phyloP scores from a whole-genome alignment of 148 eudicot genomes.

The Rhododendron simsii region DNA sequence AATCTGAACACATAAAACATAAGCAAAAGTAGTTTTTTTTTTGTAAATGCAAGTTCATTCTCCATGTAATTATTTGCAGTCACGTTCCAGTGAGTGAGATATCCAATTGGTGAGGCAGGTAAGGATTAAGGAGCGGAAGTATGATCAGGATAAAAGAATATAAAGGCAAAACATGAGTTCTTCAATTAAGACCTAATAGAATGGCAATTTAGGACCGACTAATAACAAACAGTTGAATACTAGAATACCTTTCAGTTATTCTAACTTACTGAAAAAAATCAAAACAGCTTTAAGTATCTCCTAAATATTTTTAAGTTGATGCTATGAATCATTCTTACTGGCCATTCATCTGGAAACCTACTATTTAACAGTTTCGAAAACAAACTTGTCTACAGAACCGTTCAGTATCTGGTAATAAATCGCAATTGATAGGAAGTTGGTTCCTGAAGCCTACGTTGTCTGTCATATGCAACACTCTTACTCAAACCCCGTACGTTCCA shows the following conservation, averaged over 20 bases:
- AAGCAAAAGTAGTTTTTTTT: slow-evolving; percentile 1
- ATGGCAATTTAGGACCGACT: background rate
- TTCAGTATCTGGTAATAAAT: background rate
- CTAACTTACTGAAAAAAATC: background rate
- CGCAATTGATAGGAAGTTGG: background rate
- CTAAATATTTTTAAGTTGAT: background rate
- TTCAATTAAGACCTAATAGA: background rate
- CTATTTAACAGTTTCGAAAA: background rate
- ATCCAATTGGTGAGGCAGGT: background rate
- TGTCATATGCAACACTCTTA: background rate
- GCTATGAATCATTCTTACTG: background rate
- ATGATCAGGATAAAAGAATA: background rate
- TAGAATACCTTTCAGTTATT: background rate
- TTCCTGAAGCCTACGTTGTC: background rate
- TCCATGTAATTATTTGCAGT: background rate
- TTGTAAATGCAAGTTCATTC: background rate
- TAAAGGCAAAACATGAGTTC: background rate
- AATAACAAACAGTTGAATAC: background rate
- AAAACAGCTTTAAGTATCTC: background rate
- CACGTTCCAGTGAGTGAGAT: background rate
- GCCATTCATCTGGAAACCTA: background rate
- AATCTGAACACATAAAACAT: slow-evolving; percentile 43
- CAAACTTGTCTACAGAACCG: background rate
- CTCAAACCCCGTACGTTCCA: background rate
- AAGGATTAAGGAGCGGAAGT: background rate